Evolutionary conservation across 768 basidiomycete species (phyloP).

Genomic region (Panaeolus papilionaceus): DNA sequence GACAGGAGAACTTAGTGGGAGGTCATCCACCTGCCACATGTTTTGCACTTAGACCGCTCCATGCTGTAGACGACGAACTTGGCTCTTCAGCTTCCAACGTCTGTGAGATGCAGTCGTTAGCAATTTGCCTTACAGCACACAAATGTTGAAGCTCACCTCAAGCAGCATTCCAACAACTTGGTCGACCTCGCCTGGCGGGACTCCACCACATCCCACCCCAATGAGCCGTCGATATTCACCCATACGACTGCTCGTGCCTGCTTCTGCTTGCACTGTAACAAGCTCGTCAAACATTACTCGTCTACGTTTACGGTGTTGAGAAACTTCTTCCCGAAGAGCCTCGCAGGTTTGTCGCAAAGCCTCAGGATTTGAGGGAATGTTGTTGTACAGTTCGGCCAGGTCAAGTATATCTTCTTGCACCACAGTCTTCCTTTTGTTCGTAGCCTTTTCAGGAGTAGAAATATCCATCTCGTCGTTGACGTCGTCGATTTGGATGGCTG

Average conservation of each 20-base stretch:
- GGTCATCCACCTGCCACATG: constrained; percentile 36
- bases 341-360: constrained; percentile 62
- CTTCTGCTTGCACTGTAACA: constrained; percentile 85
- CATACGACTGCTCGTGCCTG: constrained; percentile 90
- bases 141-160: constrained; percentile 60
- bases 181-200: constrained; percentile 88
- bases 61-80: constrained; percentile 59
- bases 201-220: constrained; percentile 87
- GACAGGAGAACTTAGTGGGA: constrained; percentile 4
- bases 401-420: constrained; percentile 68
- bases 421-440: constrained; percentile 59
- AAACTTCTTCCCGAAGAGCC: constrained; percentile 66
- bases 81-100: constrained; percentile 86
- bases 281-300: constrained; percentile 76
- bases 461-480: constrained; percentile 44
- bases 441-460: constrained; percentile 49
- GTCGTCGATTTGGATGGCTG: constrained; percentile 53
- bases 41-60: constrained; percentile 44
- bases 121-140: neutral
- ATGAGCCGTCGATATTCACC: constrained; percentile 88
- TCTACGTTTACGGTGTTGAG: constrained; percentile 69
- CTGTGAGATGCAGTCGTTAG: constrained; percentile 47
- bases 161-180: constrained; percentile 83
- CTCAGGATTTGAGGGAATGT: constrained; percentile 64
- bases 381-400: constrained; percentile 60